Percentiles rank a stretch among this genome's conserved stretches.
These are phyloP conservation scores for Alternaria brassicicola DNA, from an alignment of 2,329 filamentous ascomycete genomes.

Conservation along the genomic window DNA sequence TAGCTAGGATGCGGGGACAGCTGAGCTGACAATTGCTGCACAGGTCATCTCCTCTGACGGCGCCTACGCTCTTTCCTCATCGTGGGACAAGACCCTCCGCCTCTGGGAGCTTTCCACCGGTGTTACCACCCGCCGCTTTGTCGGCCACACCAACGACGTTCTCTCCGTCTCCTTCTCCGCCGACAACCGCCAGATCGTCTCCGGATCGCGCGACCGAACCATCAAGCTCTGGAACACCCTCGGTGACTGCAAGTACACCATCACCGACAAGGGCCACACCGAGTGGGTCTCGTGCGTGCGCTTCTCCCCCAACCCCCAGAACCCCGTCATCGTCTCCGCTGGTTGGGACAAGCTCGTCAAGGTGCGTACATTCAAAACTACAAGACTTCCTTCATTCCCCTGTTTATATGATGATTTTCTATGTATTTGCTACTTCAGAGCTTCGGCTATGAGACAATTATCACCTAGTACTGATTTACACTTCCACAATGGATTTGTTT, in stretches of 20 bases:
- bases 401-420: constrained; percentile 84
- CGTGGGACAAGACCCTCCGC: constrained; percentile 99
- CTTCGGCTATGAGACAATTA: constrained; percentile 97
- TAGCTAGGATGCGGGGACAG: constrained; percentile 26
- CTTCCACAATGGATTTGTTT: background rate
- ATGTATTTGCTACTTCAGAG: constrained; percentile 99
- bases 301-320: constrained; percentile 99
- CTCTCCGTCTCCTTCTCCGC: constrained; percentile 99
- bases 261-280: constrained; percentile 99
- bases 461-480: constrained; percentile 81
- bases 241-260: constrained; percentile 99
- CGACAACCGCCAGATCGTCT: constrained; percentile 99
- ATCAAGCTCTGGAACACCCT: constrained; percentile 99
- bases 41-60: constrained; percentile 99
- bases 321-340: constrained; percentile 98
- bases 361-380: constrained; percentile 67
- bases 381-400: background rate
- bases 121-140: constrained; percentile 96
- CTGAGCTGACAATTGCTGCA: constrained; percentile 46
- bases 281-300: constrained; percentile 99
- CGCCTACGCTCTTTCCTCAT: constrained; percentile 97
- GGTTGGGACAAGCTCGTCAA: constrained; percentile 99
- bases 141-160: constrained; percentile 99
- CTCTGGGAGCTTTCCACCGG: constrained; percentile 99
- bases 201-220: constrained; percentile 94